Evolutionary conservation across 805 yeast genomes (phyloP).

Genomic region (Lachancea thermotolerans): DNA sequence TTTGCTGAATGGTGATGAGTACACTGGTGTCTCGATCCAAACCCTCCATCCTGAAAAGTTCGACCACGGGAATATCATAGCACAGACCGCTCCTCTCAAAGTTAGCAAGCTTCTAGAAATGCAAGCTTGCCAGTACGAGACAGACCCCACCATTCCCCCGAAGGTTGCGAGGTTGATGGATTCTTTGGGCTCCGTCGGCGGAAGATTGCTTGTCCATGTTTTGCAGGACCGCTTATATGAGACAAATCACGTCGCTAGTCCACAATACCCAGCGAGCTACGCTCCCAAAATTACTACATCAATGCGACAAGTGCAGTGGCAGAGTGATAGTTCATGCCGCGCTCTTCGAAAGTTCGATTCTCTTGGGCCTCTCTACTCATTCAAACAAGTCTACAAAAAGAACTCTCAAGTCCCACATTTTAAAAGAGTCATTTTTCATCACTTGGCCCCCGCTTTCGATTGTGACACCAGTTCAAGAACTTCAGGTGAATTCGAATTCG

Average conservation of each 20-base stretch:
- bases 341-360: conserved; percentile 42
- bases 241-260: background rate
- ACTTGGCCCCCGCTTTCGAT: conserved; percentile 20
- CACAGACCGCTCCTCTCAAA: conserved; percentile 40
- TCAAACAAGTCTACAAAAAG: conserved; percentile 31
- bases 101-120: conserved; percentile 11
- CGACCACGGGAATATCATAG: conserved; percentile 67
- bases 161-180: conserved; percentile 34
- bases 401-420: conserved; percentile 30
- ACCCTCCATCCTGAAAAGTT: conserved; percentile 83
- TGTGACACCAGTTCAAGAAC: conserved; percentile 7
- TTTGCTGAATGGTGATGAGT: conserved; percentile 50
- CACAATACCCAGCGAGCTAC: conserved; percentile 26
- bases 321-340: conserved; percentile 28
- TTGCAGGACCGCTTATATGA: conserved; percentile 32
- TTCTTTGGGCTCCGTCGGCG: conserved; percentile 56
- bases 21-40: conserved; percentile 84
- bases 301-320: conserved; percentile 46
- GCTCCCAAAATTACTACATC: conserved; percentile 50
- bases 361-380: conserved; percentile 51
- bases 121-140: conserved; percentile 12
- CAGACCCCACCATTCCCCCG: conserved; percentile 37
- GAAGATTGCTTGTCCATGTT: conserved; percentile 41
- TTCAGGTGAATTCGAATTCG: conserved; percentile 29
- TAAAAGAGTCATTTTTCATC: conserved; percentile 45